Evolutionary conservation across 441 rosid species (phyloP), one percentile per base, ranked within the genome.

Genomic region (Brassica balearica): DNA sequence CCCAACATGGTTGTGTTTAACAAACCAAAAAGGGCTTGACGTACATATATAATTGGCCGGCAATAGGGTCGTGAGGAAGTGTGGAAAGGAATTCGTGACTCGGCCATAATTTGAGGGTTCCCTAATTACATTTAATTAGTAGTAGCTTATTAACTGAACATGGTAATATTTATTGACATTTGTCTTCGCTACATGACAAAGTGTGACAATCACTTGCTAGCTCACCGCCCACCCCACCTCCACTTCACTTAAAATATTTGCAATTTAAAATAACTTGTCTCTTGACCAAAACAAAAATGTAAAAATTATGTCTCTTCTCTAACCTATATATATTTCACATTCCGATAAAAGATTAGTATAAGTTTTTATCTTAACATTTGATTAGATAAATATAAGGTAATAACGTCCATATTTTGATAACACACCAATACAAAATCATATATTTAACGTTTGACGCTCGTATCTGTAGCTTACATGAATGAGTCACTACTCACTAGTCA

Each of bases 141-240:
- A 71, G n/a, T 65, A 65, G 55, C 53, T 62, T 53, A 72, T 61
- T 53, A 62, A 69, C 38, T 29, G 51, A 75, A 75, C 19, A 69
- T 8, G n/a, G 68, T 74, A 56, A 70, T 74, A 55, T 62, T 75
- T 64, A 58, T 38, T 70, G 43, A 75, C 58, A 41, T 75, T 80
- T 70, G 80, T 80, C 76, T 75, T 64, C 76, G 36, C 76, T 64
- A 75, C 12, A 75, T 56, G 82, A 70, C 82, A 79, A 74, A 63
- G 8, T 68, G 36, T 69, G 78, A 69, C 82, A 75, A 70, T 58
- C 72, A 64, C 72, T 70, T 69, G 68, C 69, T 65, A 80, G 72
- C 76, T 80, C 82, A 80, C 76, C 74, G 69, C 76, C 83, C 80
- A 71, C 79, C 58, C 48, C 73, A 80, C 80, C 73, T 80, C 72